These are phyloP conservation scores for Aureobasidium sp. DNA, from an alignment of 2,329 filamentous ascomycete genomes.

Conservation along the genomic window DNA sequence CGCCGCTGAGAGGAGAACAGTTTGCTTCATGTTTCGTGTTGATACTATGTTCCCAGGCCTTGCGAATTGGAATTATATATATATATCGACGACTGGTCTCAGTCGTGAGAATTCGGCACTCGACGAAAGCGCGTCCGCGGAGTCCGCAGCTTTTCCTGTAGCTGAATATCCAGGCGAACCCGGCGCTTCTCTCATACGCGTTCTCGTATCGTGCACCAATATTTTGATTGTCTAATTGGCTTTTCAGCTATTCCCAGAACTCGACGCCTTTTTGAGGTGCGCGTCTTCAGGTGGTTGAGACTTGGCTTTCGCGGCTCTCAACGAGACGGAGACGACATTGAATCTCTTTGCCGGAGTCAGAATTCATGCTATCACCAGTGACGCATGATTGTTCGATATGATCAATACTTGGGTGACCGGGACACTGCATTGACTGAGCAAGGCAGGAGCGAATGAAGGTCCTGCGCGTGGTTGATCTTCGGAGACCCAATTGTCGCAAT, in stretches of 20 bases:
- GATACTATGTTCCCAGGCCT: too few species aligned
- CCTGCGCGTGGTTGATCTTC: background rate
- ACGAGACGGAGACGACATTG: background rate
- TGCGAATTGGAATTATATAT: background rate
- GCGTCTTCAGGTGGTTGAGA: background rate
- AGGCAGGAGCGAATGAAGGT: slow-evolving; percentile 3
- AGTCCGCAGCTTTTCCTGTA: background rate
- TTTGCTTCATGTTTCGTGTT: background rate
- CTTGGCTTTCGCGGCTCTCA: background rate
- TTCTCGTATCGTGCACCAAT: background rate
- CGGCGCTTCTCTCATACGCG: background rate
- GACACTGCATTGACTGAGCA: background rate
- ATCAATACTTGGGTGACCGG: background rate
- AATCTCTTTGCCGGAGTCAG: background rate
- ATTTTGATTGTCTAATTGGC: background rate
- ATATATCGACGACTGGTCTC: too few species aligned
- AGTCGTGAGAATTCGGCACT: background rate
- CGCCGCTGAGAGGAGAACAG: background rate
- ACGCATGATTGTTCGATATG: background rate
- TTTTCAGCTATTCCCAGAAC: background rate
- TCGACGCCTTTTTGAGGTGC: background rate
- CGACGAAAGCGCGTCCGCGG: background rate
- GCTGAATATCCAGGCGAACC: background rate
- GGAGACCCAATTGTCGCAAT: background rate
- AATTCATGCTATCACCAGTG: slow-evolving; percentile 2